Evolutionary conservation across 2,329 filamentous ascomycete genomes (phyloP).

Genomic region (Aureobasidium namibiae): DNA sequence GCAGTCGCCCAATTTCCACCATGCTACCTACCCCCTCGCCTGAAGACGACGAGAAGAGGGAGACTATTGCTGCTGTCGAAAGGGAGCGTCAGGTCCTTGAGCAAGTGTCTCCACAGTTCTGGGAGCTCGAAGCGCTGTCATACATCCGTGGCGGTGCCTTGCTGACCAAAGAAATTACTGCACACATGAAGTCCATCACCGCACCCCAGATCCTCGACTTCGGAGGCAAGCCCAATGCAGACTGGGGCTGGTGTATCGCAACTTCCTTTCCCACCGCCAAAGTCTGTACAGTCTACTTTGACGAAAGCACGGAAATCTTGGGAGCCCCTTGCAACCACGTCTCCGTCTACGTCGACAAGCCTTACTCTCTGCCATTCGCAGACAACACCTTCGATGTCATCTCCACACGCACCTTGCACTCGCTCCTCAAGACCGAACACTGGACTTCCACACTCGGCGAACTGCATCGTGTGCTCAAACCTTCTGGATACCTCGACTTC

Average conservation of each 20-base stretch:
- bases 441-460: conserved; percentile 80
- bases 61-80: conserved; percentile 40
- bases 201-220: conserved; percentile 72
- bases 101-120: conserved; percentile 55
- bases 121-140: conserved; percentile 55
- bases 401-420: conserved; percentile 79
- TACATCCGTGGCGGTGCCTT: conserved; percentile 54
- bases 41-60: conserved; percentile 24
- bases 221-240: conserved; percentile 73
- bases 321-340: conserved; percentile 82
- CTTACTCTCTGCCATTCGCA: conserved; percentile 77
- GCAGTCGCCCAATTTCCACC: conserved; percentile 37
- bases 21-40: conserved; percentile 26
- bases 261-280: conserved; percentile 76
- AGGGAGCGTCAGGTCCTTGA: conserved; percentile 73
- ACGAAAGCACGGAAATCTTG: conserved; percentile 59
- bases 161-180: conserved; percentile 46
- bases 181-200: conserved; percentile 24
- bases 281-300: conserved; percentile 57
- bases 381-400: conserved; percentile 85
- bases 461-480: conserved; percentile 85
- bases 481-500: conserved; percentile 88
- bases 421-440: conserved; percentile 77
- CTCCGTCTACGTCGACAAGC: conserved; percentile 48
- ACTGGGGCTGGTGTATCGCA: conserved; percentile 94